A percentile compares a stretch with the other conserved stretches of the same genome.
These are phyloP conservation scores for Paxillus rubicundulus DNA, from an alignment of 768 basidiomycete genomes.

Conservation along the genomic window DNA sequence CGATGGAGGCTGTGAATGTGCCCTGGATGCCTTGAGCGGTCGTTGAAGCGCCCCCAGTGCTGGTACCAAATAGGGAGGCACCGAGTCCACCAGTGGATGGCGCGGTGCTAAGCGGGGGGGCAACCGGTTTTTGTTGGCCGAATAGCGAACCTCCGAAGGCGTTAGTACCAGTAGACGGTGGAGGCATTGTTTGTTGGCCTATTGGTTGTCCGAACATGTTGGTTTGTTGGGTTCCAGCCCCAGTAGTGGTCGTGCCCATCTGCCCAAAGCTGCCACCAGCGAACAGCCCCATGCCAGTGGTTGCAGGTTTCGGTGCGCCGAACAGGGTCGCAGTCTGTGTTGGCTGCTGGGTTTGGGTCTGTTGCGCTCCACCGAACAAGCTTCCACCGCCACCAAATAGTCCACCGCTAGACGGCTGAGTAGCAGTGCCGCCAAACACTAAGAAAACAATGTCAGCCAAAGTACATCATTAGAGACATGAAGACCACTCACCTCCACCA, in stretches of 20 bases:
- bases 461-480: not conserved
- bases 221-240: constrained; percentile 26
- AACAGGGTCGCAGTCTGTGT: constrained; percentile 29
- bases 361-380: constrained; percentile 37
- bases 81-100: constrained; percentile 39
- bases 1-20: constrained; percentile 79
- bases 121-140: constrained; percentile 46
- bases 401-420: constrained; percentile 26
- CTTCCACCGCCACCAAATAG: constrained; percentile 38
- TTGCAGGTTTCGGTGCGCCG: constrained; percentile 30
- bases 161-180: constrained; percentile 32
- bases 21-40: constrained; percentile 50
- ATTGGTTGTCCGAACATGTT: constrained; percentile 53
- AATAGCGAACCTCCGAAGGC: constrained; percentile 48
- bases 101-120: constrained; percentile 45
- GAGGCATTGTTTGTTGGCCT: constrained; percentile 41
- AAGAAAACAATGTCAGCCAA: constrained; percentile 9
- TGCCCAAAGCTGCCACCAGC: constrained; percentile 52
- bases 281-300: constrained; percentile 41
- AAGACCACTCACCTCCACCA: constrained; percentile 32
- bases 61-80: constrained; percentile 40
- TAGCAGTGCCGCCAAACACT: constrained; percentile 39
- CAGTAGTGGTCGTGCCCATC: constrained; percentile 32
- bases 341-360: constrained; percentile 38
- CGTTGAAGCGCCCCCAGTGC: constrained; percentile 39